These are phyloP conservation scores for Arthromyces matolae DNA, from an alignment of 768 basidiomycete species.

Conservation along the genomic window DNA sequence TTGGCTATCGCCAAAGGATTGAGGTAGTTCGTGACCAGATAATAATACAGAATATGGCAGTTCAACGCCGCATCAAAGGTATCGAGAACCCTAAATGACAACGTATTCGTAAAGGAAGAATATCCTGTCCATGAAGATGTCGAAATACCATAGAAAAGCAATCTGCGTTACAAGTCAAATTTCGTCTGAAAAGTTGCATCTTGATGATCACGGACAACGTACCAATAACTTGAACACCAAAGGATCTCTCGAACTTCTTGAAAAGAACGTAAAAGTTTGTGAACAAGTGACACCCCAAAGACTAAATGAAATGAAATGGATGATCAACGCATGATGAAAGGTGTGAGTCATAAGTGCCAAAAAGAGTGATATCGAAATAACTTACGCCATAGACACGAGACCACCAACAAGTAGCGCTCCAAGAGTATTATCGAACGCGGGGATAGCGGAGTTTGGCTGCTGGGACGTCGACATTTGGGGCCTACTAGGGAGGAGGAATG, in stretches of 20 bases:
- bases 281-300: constrained; percentile 57
- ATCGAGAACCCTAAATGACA: constrained; percentile 42
- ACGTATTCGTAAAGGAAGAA: background rate
- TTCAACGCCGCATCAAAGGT: constrained; percentile 53
- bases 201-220: constrained; percentile 11
- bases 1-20: constrained; percentile 39
- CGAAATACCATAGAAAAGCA: constrained; percentile 31
- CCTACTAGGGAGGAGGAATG: background rate
- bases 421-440: constrained; percentile 45
- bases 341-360: no score
- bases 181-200: background rate
- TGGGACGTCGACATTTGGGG: constrained; percentile 13
- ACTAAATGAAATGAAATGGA: constrained; percentile 29
- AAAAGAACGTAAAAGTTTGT: constrained; percentile 52
- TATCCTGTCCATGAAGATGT: background rate
- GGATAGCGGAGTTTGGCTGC: constrained; percentile 11
- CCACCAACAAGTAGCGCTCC: constrained; percentile 55
- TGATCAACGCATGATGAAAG: no score
- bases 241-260: constrained; percentile 31
- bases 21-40: constrained; percentile 53
- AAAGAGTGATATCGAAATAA: background rate
- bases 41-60: constrained; percentile 54
- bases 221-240: constrained; percentile 35
- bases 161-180: constrained; percentile 21
- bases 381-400: constrained; percentile 50